A percentile compares a stretch with the other conserved stretches of the same genome.
Evolutionary conservation across 1,139 yeast species (phyloP).

Genomic region (Pichia sp.): DNA sequence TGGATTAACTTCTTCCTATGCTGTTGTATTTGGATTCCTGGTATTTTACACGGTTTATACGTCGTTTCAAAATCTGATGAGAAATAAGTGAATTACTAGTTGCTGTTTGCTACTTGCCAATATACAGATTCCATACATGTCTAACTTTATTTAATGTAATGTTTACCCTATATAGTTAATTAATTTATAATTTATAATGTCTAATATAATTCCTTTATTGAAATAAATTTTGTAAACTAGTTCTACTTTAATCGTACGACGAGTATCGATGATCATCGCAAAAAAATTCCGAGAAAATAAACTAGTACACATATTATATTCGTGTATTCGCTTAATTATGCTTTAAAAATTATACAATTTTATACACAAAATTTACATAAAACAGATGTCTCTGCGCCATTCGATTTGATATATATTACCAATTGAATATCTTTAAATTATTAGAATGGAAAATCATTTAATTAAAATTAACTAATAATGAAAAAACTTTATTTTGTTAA

Average conservation of each 20-base stretch:
- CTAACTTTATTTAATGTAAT: not conserved
- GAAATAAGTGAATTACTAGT: not conserved
- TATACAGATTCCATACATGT: not conserved
- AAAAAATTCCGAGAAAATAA: no score
- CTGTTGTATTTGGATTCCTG: conserved; percentile 66
- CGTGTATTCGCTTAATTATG: no score
- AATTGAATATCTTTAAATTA: no score
- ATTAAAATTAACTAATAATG: no score
- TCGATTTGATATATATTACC: no score
- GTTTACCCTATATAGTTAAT: not conserved
- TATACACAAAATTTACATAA: no score
- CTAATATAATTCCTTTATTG: not conserved
- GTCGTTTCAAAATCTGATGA: conserved; percentile 33
- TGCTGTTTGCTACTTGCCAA: not conserved
- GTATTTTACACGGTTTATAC: conserved; percentile 65
- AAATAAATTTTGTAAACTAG: no score
- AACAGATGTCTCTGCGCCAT: no score
- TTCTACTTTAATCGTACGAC: not conserved
- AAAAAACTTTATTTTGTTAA: no score
- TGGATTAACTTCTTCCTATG: conserved; percentile 59
- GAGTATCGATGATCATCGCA: not conserved
- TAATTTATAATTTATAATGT: not conserved
- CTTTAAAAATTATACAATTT: no score
- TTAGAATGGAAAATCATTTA: no score
- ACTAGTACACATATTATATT: no score